Evolutionary conservation across 1,284 basidiomycete genomes (phyloP), one percentile per base, ranked within the genome.

Genomic region (Pterulicium gracile): DNA sequence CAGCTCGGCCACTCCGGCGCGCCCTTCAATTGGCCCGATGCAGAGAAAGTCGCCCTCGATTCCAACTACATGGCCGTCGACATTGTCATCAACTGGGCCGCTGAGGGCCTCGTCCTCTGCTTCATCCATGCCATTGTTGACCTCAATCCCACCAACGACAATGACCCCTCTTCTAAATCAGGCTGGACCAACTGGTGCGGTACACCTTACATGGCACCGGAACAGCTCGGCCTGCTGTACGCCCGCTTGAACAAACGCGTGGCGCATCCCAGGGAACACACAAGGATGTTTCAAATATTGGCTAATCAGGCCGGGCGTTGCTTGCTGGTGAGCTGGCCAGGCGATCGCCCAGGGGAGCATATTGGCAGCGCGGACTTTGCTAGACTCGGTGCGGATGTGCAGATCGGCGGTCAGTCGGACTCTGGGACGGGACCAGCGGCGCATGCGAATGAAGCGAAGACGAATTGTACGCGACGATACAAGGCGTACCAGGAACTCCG

Each of bases 101-200:
- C 88, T 19, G 84, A 94, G 47, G 88, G 86, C 32, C 73, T 98
- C 56, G 83, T 95, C 35, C 73, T 98, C 13, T 94, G 91, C 58
- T 98, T 98, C 71, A 87, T 97, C 53, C 94, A 98, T 58, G 89
- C 92, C 22, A 81, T 86, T 48, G 77, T 77, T 47, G 83, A 88
- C 67, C 73, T 85, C 45, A 68, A 67, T n/a, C 77, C 82, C n/a
- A 63, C 64, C 1, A 65, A 66, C 46, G 92, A 96, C 71, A 92
- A 92, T 57, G 87, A 95, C 61, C 79, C 83, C 58, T 61, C 66
- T 43, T 61, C 75, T 57, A 87, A 87, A 63, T 84, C 85, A 1
- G 69, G 74, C 27, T 97, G 94, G 94, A 78, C 89, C 7, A 97
- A 96, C 61, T 96, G 88, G 84, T 98, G 94, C 62, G 92, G 92